Evolutionary conservation across 2,329 filamentous ascomycete species (phyloP).

Genomic region (Chaetomiaceae sp.): DNA sequence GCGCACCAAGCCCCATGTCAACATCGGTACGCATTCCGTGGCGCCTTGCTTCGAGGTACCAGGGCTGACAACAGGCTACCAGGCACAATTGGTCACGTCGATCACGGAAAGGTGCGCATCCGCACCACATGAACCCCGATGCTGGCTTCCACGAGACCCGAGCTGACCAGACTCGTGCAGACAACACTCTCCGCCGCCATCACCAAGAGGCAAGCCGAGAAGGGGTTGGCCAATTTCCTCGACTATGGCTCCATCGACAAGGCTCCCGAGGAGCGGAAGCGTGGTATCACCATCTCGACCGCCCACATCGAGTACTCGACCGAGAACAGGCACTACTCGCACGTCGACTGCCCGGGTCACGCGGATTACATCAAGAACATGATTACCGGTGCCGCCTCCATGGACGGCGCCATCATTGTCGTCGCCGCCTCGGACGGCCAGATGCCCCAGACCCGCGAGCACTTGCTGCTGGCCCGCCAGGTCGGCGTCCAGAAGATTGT

Average conservation of each 20-base stretch:
- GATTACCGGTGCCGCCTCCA: slow-evolving; percentile 99
- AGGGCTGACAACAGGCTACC: slow-evolving; percentile 16
- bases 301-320: slow-evolving; percentile 98
- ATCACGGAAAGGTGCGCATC: slow-evolving; percentile 89
- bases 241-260: slow-evolving; percentile 99
- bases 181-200: slow-evolving; percentile 98
- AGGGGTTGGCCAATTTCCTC: slow-evolving; percentile 89
- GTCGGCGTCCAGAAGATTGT: slow-evolving; percentile 98
- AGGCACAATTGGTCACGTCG: slow-evolving; percentile 98
- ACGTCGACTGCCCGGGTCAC: slow-evolving; percentile 99
- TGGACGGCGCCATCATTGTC: slow-evolving; percentile 98
- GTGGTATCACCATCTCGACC: slow-evolving; percentile 98
- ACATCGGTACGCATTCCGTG: slow-evolving; percentile 66
- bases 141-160: neutral
- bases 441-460: slow-evolving; percentile 99
- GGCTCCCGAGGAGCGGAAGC: slow-evolving; percentile 97
- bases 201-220: slow-evolving; percentile 95
- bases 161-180: slow-evolving; percentile 44
- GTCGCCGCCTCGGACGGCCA: slow-evolving; percentile 97
- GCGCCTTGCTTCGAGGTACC: slow-evolving; percentile 11
- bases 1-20: slow-evolving; percentile 94
- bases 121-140: neutral
- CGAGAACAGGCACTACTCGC: slow-evolving; percentile 91
- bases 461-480: slow-evolving; percentile 94
- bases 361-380: slow-evolving; percentile 99